Base-by-base conservation (phyloP, 805 yeast species). In the Starmera quercuum region DNA sequence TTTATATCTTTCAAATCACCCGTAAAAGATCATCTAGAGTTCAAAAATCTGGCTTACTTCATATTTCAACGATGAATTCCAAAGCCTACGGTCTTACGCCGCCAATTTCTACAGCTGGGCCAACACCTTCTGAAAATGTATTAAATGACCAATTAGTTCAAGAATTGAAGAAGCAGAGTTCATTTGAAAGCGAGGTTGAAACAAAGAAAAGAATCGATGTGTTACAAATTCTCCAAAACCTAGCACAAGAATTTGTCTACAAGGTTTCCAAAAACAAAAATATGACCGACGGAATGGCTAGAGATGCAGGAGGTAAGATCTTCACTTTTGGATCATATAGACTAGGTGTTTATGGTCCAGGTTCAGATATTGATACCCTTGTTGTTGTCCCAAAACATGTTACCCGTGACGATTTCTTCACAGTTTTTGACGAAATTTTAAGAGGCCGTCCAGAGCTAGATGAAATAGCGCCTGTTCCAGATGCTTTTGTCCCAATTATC, bases 301-400 rank as follows among this genome's bases (percentile, higher is more conserved):
- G 65, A 36, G 98, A 92, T 58, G 95, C 97, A 0, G 98, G 98
- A 25, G 98, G 98, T 24, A 92, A 92, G 56, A 76, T 92, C n/a
- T 92, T 88, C 55, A 87, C 97, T 0, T 92, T 73, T 62, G 98
- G 98, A 1, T 87, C 97, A 2, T 92, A 88, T 51, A 68, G 96
- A 42, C 62, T 92, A 29, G 98, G 98, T 4, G 98, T 92, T 11
- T 86, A 88, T 61, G 97, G 97, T 0, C 97, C 97, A 0, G 97
- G 98, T 1, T 83, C 95, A 0, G 98, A 92, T 79, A 90, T 92
- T 40, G 98, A 92, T 65, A 84, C 97, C 0, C 63, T 92, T 30
- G 84, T 92, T n/a, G 97, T 90, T 19, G 97, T 85, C 13, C 98
- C 98, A 2, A 92, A 90, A 49, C 97, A 92, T 57, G 95, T 92